Evolutionary conservation across 257 asterid genomes (phyloP), one percentile per base, ranked within the genome.

Genomic region (Forsythia viridissima): DNA sequence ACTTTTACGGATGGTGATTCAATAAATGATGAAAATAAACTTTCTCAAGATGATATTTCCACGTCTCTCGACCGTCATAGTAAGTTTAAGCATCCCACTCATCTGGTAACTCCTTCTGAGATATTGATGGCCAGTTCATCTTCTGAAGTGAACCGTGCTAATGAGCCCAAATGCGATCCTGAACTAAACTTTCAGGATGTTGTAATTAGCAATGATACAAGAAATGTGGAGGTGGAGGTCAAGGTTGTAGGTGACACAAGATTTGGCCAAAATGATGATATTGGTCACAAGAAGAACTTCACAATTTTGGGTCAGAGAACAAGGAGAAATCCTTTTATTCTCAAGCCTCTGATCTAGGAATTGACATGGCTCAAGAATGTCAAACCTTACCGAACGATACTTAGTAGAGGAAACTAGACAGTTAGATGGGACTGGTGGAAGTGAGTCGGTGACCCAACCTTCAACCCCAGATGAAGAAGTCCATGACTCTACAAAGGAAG

Each of bases 81-180:
- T 52, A 91, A 92, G 89, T 93, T 90, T 88, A 93, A 91, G 86
- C 97, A 90, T 85, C 99, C 99, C 41, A 96, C 99, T 73, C 99
- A 96, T 87, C 85, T 96, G 84, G 96, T 96, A 63, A 96, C 98
- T 77, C 97, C 99, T n/a, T n/a, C n/a, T 51, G 98, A 96, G 87
- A 90, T 96, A 83, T 84, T 96, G 86, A 93, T 89, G 97, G 93
- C 92, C 74, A 89, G 67, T 80, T 86, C 98, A 52, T 82, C 98
- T 68, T 84, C 97, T n/a, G 98, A 95, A 70, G 83, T 63, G 70
- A 63, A 63, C 70, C 7, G 69, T 63, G 70, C 84, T 43, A 84
- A 67, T 79, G 97, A 96, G 68, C 85, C 91, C 70, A 85, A 81
- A 82, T 86, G 83, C 76, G 97, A 91, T 44, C 82, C 70, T 76